Conservation (phyloP, 139 green algal species). For the Haematococcus lacustris region DNA sequence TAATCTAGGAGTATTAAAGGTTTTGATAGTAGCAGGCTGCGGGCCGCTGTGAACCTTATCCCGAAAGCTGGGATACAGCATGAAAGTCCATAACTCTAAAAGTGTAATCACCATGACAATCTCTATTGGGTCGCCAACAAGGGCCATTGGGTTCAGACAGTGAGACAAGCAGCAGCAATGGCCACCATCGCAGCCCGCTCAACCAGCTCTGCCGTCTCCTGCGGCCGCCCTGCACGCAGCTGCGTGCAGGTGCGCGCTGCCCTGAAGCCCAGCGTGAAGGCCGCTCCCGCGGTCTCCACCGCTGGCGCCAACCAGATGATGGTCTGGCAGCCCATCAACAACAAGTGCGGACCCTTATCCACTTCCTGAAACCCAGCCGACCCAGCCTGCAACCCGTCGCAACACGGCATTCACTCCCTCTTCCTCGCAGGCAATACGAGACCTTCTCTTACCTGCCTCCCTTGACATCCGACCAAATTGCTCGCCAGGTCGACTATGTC, state of each 20-base stretch:
- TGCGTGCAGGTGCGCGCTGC: conserved; percentile 8
- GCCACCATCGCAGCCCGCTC: conserved; percentile 24
- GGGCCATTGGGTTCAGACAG: no score
- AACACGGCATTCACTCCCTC: background rate
- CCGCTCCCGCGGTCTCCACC: conserved; percentile 30
- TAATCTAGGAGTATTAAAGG: no score
- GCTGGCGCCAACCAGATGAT: conserved; percentile 52
- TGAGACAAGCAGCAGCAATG: conserved; percentile 17
- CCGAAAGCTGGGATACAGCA: no score
- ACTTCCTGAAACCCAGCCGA: background rate
- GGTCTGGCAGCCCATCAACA: conserved; percentile 75
- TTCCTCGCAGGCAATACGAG: conserved; percentile 85
- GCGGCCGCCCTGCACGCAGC: background rate
- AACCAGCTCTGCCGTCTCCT: conserved; percentile 5
- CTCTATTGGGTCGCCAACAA: no score
- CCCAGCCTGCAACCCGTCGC: no score
- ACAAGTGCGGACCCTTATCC: conserved; percentile 51
- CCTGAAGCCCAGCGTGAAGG: conserved; percentile 24
- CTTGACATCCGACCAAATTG: conserved; percentile 83
- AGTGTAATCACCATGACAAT: no score
- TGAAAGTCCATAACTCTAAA: no score
- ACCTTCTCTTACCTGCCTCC: conserved; percentile 98
- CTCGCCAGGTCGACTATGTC: conserved; percentile 93
- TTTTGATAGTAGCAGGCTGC: no score
- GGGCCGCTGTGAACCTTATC: no score